phyloP scores from a whole-genome alignment of 441 rosid genomes.

The Daphne laureola region DNA sequence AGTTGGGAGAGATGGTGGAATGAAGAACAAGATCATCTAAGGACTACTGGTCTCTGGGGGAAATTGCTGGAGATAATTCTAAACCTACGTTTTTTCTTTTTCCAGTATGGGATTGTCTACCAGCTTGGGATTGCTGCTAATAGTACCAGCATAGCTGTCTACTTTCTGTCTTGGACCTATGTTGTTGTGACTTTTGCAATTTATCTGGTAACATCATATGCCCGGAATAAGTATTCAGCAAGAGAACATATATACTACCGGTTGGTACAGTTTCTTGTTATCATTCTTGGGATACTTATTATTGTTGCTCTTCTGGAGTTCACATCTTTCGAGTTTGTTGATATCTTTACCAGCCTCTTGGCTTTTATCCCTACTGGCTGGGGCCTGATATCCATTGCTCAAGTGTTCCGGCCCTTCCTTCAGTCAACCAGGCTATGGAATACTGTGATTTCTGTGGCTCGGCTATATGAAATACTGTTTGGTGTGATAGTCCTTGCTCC shows the following conservation, averaged over 20 bases:
- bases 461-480: slow-evolving; percentile 64
- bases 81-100: slow-evolving; percentile 87
- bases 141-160: slow-evolving; percentile 59
- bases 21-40: slow-evolving; percentile 87
- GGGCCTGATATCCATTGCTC: slow-evolving; percentile 71
- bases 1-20: slow-evolving; percentile 98
- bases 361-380: slow-evolving; percentile 92
- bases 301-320: slow-evolving; percentile 57
- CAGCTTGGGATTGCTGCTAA: slow-evolving; percentile 59
- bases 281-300: slow-evolving; percentile 34
- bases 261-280: slow-evolving; percentile 70
- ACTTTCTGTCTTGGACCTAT: slow-evolving; percentile 67
- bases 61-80: slow-evolving; percentile 54
- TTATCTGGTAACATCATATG: slow-evolving; percentile 44
- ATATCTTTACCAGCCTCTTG: slow-evolving; percentile 72
- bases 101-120: slow-evolving; percentile 85
- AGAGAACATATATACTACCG: slow-evolving; percentile 72
- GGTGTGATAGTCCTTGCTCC: slow-evolving; percentile 80
- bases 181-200: slow-evolving; percentile 41
- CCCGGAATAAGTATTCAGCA: slow-evolving; percentile 67
- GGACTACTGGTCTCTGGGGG: slow-evolving; percentile 65
- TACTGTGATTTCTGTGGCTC: slow-evolving; percentile 62
- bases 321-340: slow-evolving; percentile 48
- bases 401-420: slow-evolving; percentile 46
- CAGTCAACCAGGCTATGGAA: slow-evolving; percentile 40